Conservation (phyloP, 2,329 filamentous ascomycete species). For the Arthrinium phaeospermum region DNA sequence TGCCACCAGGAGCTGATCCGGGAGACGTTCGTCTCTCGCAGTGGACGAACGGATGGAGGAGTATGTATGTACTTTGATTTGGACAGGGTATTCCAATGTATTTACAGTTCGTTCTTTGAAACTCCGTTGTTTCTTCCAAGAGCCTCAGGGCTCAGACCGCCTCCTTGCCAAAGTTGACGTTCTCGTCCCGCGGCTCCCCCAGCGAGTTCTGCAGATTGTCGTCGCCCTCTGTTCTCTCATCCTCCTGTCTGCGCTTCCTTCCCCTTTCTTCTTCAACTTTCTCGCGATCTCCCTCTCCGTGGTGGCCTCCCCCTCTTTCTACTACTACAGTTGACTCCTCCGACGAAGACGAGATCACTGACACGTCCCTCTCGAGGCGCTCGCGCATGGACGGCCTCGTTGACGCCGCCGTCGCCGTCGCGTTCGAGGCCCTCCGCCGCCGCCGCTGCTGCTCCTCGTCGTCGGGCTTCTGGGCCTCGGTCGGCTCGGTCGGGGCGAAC, state of each 20-base stretch:
- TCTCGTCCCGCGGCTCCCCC: constrained; percentile 26
- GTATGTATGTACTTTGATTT: neutral
- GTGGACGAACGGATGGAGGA: neutral
- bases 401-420: neutral
- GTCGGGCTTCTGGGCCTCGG: constrained; percentile 24
- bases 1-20: neutral
- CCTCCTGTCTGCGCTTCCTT: neutral
- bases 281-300: neutral
- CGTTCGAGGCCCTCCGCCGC: too few relatives aligned
- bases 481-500: constrained; percentile 40
- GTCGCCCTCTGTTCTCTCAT: constrained; percentile 22
- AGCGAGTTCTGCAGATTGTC: constrained; percentile 26
- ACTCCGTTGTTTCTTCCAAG: neutral
- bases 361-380: neutral
- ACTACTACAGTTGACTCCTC: constrained; percentile 27
- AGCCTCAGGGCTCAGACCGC: neutral
- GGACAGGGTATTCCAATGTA: neutral
- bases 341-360: constrained; percentile 7
- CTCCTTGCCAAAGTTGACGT: constrained; percentile 23
- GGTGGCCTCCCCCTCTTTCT: neutral
- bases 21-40: neutral
- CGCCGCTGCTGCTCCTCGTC: constrained; percentile 30
- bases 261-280: neutral
- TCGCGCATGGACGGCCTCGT: neutral
- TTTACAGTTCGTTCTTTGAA: neutral